Evolutionary conservation across 169 alveolate species (phyloP).

Genomic region (Eimeria falciformis): DNA sequence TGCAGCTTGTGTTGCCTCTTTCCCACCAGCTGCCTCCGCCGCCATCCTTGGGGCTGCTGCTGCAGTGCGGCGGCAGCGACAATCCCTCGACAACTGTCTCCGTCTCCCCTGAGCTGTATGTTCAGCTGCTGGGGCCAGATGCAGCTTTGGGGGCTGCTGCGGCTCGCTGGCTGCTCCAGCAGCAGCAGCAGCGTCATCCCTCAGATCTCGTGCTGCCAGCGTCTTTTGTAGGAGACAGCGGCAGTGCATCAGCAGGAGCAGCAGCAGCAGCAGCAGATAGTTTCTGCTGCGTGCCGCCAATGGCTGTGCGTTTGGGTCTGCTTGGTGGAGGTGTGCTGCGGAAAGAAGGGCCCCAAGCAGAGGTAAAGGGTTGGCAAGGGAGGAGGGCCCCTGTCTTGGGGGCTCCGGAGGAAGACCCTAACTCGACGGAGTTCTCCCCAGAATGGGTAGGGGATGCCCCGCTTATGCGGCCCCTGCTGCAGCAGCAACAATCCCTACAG

Average conservation of each 20-base stretch:
- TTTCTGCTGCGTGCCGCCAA: not conserved
- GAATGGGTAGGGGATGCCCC: conserved; percentile 32
- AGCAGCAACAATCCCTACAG: not conserved
- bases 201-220: not conserved
- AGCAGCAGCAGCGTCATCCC: conserved; percentile 38
- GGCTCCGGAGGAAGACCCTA: not conserved
- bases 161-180: conserved; percentile 50
- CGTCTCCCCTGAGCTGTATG: conserved; percentile 48
- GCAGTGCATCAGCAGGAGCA: conserved; percentile 39
- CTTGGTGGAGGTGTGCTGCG: conserved; percentile 24
- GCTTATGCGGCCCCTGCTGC: not conserved
- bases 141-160: conserved; percentile 11
- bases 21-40: conserved; percentile 70
- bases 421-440: not conserved
- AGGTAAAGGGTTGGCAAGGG: not conserved
- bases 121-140: conserved; percentile 23
- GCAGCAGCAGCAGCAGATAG: conserved; percentile 11
- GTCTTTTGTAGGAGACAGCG: not conserved
- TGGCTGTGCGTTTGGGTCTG: not conserved
- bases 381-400: not conserved
- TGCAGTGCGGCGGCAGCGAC: conserved; percentile 70
- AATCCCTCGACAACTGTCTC: not conserved
- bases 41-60: conserved; percentile 62
- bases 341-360: conserved; percentile 9
- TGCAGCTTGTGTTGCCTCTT: conserved; percentile 65